Percentiles rank a stretch among this genome's conserved stretches.
These are phyloP conservation scores for Paramecium biaurelia DNA, from an alignment of 73 alveolate species.

Conservation along the genomic window DNA sequence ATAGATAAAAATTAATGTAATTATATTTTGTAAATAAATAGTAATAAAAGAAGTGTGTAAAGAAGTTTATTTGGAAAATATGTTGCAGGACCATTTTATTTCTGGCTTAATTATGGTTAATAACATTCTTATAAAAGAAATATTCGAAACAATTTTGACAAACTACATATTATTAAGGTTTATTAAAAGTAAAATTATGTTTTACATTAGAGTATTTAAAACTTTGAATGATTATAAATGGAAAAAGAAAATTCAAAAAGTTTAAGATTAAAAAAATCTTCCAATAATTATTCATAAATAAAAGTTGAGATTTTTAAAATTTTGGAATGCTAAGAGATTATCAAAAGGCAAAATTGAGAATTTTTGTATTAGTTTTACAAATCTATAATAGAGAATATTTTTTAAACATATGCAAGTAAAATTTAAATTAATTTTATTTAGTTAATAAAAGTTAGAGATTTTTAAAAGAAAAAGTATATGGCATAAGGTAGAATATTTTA, in stretches of 20 bases:
- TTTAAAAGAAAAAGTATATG: conserved; percentile 22
- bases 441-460: conserved; percentile 30
- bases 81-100: conserved; percentile 24
- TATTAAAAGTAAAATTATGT: neutral
- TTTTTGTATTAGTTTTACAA: neutral
- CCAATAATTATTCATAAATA: neutral
- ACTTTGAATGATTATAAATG: neutral
- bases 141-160: neutral
- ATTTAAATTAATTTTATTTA: neutral
- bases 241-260: neutral
- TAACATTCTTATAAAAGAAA: neutral
- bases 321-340: neutral
- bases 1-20: neutral
- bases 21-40: neutral
- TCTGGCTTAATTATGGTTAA: neutral
- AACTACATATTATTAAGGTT: neutral
- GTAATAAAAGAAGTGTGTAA: neutral
- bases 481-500: neutral
- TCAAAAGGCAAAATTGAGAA: neutral
- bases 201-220: conserved; percentile 7
- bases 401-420: conserved; percentile 43
- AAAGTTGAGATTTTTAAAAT: neutral
- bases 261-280: neutral
- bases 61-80: conserved; percentile 22
- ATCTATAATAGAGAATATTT: neutral